These are phyloP conservation scores for Neonectria hederae DNA, from an alignment of 2,329 filamentous ascomycete genomes.

Conservation along the genomic window DNA sequence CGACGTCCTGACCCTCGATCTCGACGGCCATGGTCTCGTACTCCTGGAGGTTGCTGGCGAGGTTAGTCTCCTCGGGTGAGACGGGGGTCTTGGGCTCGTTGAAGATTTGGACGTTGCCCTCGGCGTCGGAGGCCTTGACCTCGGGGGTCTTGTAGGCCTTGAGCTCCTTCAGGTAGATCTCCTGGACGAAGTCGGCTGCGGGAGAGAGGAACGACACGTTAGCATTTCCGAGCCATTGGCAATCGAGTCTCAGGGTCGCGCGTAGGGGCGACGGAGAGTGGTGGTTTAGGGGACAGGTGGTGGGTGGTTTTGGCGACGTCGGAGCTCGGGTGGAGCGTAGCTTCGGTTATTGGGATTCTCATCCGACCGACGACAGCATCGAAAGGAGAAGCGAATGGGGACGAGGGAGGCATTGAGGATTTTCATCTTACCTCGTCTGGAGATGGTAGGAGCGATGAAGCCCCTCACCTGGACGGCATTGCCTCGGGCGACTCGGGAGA, in stretches of 20 bases:
- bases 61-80: constrained; percentile 93
- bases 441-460: constrained; percentile 69
- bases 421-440: constrained; percentile 66
- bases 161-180: constrained; percentile 96
- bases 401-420: constrained; percentile 9
- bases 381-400: background rate
- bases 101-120: constrained; percentile 93
- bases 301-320: constrained; percentile 35
- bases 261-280: background rate
- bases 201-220: constrained; percentile 34
- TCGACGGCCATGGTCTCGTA: constrained; percentile 96
- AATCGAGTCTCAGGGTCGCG: background rate
- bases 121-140: constrained; percentile 86
- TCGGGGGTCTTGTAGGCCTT: constrained; percentile 90
- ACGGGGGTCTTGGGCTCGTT: constrained; percentile 78
- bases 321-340: constrained; percentile 41
- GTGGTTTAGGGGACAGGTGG: constrained; percentile 1
- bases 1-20: constrained; percentile 84
- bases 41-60: constrained; percentile 89
- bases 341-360: constrained; percentile 40
- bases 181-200: constrained; percentile 94
- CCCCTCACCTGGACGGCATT: constrained; percentile 60
- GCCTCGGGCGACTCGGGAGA: constrained; percentile 54
- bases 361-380: constrained; percentile 28
- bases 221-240: constrained; percentile 32